Evolutionary conservation across 192 early-diverging fungal genomes (phyloP).

Genomic region (Chytriomyces sp.): DNA sequence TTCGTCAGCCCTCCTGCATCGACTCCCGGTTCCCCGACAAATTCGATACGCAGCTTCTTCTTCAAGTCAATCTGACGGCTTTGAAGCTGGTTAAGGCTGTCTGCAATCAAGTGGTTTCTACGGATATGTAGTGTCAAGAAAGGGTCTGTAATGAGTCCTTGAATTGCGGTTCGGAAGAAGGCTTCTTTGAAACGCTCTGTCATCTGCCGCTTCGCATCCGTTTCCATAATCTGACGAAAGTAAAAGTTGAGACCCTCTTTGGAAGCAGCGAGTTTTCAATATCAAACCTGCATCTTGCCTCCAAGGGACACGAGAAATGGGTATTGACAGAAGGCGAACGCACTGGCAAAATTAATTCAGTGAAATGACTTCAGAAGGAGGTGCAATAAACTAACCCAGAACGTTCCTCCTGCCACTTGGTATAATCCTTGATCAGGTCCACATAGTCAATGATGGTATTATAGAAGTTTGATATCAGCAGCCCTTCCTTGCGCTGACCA

Average conservation of each 20-base stretch:
- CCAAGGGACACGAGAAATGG: constrained; percentile 62
- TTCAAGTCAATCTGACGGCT: constrained; percentile 57
- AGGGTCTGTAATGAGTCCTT: constrained; percentile 54
- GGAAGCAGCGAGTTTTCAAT: neutral
- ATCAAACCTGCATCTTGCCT: constrained; percentile 55
- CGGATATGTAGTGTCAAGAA: constrained; percentile 58
- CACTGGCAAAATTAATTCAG: neutral
- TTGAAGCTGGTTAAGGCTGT: constrained; percentile 59
- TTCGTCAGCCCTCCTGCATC: constrained; percentile 94
- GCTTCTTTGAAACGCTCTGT: constrained; percentile 54
- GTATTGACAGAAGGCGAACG: constrained; percentile 64
- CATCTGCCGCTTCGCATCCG: constrained; percentile 50
- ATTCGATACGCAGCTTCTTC: constrained; percentile 60
- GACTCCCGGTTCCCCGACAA: constrained; percentile 67
- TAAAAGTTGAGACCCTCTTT: neutral
- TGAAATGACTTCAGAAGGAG: neutral
- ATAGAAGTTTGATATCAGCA: constrained; percentile 82
- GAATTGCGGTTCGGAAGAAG: constrained; percentile 50
- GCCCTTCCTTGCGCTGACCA: constrained; percentile 56
- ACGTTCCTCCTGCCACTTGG: constrained; percentile 56
- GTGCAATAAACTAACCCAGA: constrained; percentile 39
- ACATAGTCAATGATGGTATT: constrained; percentile 70
- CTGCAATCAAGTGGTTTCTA: constrained; percentile 52
- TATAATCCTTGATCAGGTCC: constrained; percentile 51
- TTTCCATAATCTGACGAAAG: constrained; percentile 50